Conservation (phyloP, 768 basidiomycete species). For the Clitopilus hobsonii region DNA sequence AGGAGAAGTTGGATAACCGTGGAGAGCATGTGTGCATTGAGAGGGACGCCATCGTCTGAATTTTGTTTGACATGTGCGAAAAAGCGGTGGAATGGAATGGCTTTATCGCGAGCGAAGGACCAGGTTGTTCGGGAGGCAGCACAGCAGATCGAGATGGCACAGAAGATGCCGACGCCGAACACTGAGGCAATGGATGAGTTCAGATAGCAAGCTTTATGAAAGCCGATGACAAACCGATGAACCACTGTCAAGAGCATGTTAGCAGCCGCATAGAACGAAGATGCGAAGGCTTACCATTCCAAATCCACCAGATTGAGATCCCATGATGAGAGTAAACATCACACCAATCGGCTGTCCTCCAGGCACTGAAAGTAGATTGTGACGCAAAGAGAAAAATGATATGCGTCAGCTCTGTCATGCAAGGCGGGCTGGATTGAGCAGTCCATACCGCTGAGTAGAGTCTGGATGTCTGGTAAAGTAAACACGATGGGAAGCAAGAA, state of each 20-base stretch:
- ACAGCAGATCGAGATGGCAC: constrained; percentile 61
- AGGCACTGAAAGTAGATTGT: constrained; percentile 45
- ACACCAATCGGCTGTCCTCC: constrained; percentile 62
- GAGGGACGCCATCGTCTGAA: constrained; percentile 38
- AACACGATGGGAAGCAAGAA: constrained; percentile 63
- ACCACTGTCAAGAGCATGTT: constrained; percentile 26
- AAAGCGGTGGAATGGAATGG: constrained; percentile 46
- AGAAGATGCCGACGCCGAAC: constrained; percentile 54
- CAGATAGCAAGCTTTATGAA: not conserved
- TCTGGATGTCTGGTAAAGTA: constrained; percentile 54
- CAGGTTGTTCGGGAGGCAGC: constrained; percentile 68
- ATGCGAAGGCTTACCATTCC: constrained; percentile 43
- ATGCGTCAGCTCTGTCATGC: not conserved
- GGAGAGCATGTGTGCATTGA: constrained; percentile 58
- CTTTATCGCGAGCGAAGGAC: constrained; percentile 67
- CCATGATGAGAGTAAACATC: constrained; percentile 60
- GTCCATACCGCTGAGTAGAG: constrained; percentile 44
- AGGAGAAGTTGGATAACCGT: constrained; percentile 53
- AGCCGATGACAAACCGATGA: constrained; percentile 28
- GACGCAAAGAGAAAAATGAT: not conserved
- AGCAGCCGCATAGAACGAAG: not conserved
- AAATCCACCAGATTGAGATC: constrained; percentile 56
- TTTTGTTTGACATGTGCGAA: constrained; percentile 35
- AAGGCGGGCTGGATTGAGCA: not conserved
- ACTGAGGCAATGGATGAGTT: constrained; percentile 26